phyloP scores from a whole-genome alignment of 2,329 filamentous ascomycete species.

The Hysterium pulicare region DNA sequence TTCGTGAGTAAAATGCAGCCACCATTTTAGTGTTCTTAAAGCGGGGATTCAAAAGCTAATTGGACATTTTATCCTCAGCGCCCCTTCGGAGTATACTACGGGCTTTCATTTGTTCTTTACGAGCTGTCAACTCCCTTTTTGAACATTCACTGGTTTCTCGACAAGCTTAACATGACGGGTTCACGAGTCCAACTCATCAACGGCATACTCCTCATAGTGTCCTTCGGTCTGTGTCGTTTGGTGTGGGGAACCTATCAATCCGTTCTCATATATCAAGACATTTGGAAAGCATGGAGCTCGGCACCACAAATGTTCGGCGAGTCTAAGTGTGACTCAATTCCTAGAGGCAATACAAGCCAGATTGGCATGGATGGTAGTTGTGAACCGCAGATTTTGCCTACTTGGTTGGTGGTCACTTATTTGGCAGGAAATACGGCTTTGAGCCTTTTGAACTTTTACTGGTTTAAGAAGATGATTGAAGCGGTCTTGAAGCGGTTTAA shows the following conservation, averaged over 20 bases:
- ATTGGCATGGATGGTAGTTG: too few species aligned
- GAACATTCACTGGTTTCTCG: constrained; percentile 87
- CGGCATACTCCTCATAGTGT: constrained; percentile 65
- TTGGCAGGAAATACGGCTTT: too few species aligned
- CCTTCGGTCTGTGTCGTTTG: constrained; percentile 72
- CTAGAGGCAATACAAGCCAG: too few species aligned
- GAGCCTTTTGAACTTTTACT: too few species aligned
- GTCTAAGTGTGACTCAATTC: too few species aligned
- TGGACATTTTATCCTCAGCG: constrained; percentile 59
- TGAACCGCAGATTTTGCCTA: too few species aligned
- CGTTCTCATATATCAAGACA: constrained; percentile 60
- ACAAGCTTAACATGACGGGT: constrained; percentile 77
- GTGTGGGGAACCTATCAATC: constrained; percentile 75
- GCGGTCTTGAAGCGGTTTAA: too few species aligned
- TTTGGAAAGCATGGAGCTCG: constrained; percentile 50
- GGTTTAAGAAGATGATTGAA: too few species aligned
- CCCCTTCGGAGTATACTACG: constrained; percentile 82
- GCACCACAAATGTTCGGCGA: constrained; percentile 15
- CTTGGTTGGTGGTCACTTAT: too few species aligned
- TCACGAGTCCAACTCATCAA: constrained; percentile 72
- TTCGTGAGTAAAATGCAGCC: constrained; percentile 76
- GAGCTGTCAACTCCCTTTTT: constrained; percentile 81
- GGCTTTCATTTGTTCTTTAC: constrained; percentile 76
- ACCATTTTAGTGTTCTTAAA: too few species aligned
- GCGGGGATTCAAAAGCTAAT: too few species aligned